Percentiles rank a stretch among this genome's conserved stretches.
Evolutionary conservation across 2,329 filamentous ascomycete genomes (phyloP).

Genomic region (Botrytis elliptica): DNA sequence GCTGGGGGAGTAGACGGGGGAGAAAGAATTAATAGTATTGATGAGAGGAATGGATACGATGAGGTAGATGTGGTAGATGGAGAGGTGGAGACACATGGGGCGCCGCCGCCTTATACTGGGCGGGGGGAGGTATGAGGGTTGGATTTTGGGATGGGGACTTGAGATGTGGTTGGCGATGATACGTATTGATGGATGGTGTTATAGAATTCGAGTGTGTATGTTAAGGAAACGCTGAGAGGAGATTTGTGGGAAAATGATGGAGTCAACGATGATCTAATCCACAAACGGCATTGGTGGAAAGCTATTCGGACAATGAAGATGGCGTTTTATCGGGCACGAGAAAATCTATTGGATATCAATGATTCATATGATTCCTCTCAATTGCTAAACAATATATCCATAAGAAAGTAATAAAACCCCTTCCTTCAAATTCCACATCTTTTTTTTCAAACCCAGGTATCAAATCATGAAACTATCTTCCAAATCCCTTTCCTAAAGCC

Average conservation of each 20-base stretch:
- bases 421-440: neutral
- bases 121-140: neutral
- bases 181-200: neutral
- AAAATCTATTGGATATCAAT: neutral
- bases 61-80: neutral
- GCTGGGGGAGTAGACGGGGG: neutral
- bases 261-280: neutral
- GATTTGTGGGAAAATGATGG: neutral
- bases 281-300: neutral
- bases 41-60: neutral
- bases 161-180: neutral
- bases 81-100: neutral
- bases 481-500: neutral
- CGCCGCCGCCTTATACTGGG: neutral
- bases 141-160: neutral
- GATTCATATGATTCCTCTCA: neutral
- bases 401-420: neutral
- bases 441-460: neutral
- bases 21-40: neutral
- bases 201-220: rapidly evolving
- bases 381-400: neutral
- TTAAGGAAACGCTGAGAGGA: neutral
- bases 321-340: neutral
- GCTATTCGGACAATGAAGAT: neutral
- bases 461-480: neutral